phyloP scores from a whole-genome alignment of 2,329 filamentous ascomycete genomes.

The Amesomyces nigricolor region DNA sequence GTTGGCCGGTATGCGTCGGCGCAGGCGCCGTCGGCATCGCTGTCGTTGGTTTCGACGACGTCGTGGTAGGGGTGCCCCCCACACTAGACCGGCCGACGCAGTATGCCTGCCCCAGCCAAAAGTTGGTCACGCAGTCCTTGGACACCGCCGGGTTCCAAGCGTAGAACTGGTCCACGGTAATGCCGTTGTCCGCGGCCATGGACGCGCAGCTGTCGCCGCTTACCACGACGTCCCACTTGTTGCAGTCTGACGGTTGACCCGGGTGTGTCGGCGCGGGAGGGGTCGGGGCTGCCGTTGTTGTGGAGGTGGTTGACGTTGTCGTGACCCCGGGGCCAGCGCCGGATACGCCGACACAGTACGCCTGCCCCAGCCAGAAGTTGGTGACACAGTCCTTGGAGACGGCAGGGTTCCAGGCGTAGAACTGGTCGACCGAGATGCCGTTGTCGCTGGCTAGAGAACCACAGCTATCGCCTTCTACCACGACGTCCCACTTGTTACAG shows the following conservation, averaged over 20 bases:
- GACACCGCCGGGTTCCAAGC: neutral
- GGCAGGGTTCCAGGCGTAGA: neutral
- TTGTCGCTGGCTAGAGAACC: neutral
- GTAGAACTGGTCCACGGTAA: neutral
- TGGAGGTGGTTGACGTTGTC: neutral
- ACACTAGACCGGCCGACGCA: neutral
- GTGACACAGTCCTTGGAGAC: neutral
- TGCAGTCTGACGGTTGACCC: neutral
- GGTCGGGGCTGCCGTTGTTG: neutral
- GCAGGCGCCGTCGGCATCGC: too few species aligned
- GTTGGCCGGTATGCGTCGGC: neutral
- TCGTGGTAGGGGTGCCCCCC: too few species aligned
- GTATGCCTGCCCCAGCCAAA: neutral
- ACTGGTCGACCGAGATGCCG: neutral
- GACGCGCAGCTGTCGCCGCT: neutral
- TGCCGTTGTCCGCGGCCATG: neutral
- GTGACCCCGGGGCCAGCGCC: neutral
- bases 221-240: neutral
- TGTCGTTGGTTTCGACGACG: too few species aligned
- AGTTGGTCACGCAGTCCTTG: neutral
- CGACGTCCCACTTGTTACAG: neutral
- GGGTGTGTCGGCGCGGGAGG: neutral
- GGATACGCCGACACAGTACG: constrained; percentile 1
- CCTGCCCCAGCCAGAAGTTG: neutral
- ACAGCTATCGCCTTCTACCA: neutral